Evolutionary conservation across 1,284 basidiomycete genomes (phyloP).

Genomic region (Veloboletus limbatus): DNA sequence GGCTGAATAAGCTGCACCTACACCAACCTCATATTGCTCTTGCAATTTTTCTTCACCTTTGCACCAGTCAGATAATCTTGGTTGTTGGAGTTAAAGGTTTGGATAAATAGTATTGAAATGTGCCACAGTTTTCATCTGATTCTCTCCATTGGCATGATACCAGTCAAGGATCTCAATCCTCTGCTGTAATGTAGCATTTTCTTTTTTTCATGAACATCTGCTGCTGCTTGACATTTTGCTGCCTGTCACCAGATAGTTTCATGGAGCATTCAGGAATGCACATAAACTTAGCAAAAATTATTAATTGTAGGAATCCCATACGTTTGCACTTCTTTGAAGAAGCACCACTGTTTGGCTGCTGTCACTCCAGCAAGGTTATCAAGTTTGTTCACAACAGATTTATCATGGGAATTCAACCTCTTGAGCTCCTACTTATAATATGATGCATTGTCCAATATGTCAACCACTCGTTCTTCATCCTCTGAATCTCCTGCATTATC

Average conservation of each 20-base stretch:
- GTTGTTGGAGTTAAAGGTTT: constrained; percentile 1
- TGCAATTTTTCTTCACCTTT: constrained; percentile 6
- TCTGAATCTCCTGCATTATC: constrained; percentile 5
- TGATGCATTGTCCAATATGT: neutral
- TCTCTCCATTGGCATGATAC: constrained; percentile 3
- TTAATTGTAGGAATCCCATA: neutral
- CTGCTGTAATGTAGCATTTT: constrained; percentile 6
- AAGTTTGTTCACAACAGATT: constrained; percentile 1
- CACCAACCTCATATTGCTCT: neutral
- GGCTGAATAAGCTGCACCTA: neutral
- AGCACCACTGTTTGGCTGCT: neutral
- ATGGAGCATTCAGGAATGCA: neutral
- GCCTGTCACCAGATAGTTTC: too few relatives aligned
- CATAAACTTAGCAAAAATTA: too few relatives aligned
- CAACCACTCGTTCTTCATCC: constrained; percentile 7
- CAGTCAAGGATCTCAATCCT: constrained; percentile 13
- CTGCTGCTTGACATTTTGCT: too few relatives aligned
- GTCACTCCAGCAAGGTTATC: neutral
- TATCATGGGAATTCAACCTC: neutral
- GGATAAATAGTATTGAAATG: constrained; percentile 9
- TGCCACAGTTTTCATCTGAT: constrained; percentile 2
- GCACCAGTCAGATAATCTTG: neutral
- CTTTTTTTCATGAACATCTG: neutral
- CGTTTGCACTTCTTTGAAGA: constrained; percentile 2
- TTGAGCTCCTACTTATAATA: constrained; percentile 1